Conservation (phyloP, 768 basidiomycete genomes). For the Pleurotus sapidus region DNA sequence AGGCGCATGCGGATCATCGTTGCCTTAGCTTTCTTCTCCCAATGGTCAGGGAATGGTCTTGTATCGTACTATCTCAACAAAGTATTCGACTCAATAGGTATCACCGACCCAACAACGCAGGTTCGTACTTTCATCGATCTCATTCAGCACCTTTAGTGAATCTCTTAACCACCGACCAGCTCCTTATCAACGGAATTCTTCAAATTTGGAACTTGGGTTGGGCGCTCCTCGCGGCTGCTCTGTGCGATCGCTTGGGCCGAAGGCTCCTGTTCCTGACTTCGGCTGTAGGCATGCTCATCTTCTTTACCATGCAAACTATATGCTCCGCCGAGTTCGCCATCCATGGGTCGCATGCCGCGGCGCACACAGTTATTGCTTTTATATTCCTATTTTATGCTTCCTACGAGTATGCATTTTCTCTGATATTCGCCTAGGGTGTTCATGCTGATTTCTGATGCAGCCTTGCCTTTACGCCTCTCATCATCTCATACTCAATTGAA, state of each 20-base stretch:
- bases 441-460: conserved; percentile 50
- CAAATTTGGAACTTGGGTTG: conserved; percentile 78
- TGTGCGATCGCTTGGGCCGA: conserved; percentile 66
- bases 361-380: too few species aligned
- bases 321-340: conserved; percentile 63
- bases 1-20: conserved; percentile 75
- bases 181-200: conserved; percentile 83
- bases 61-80: conserved; percentile 80
- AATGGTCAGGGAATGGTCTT: conserved; percentile 84
- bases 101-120: conserved; percentile 52
- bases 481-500: conserved; percentile 78
- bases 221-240: conserved; percentile 53
- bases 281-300: conserved; percentile 52
- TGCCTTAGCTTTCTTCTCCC: conserved; percentile 79
- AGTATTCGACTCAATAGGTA: conserved; percentile 67
- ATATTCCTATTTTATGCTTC: too few species aligned
- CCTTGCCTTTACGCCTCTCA: conserved; percentile 47
- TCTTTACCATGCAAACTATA: conserved; percentile 67
- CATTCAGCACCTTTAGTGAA: conserved; percentile 1
- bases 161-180: conserved; percentile 45
- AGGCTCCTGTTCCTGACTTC: conserved; percentile 67
- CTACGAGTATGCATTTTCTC: conserved; percentile 48
- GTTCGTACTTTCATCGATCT: conserved; percentile 23
- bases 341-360: conserved; percentile 72
- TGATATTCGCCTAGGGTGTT: neutral